Percentiles rank a stretch among this genome's conserved stretches.
phyloP scores from a whole-genome alignment of 2,329 filamentous ascomycete genomes.

The Sarocladium strictum region DNA sequence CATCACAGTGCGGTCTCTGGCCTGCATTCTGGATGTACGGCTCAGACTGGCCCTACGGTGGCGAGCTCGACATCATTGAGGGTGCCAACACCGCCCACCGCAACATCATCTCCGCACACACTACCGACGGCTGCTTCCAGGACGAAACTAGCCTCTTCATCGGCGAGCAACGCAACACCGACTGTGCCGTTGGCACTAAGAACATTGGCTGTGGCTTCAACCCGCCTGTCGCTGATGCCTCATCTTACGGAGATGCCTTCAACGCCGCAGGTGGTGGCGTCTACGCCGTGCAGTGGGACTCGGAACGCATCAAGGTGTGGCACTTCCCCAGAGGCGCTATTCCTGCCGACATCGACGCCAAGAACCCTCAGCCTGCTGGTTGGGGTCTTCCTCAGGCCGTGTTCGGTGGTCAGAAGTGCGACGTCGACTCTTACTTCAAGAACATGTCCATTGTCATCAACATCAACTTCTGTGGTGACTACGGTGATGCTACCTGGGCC shows the following conservation, averaged over 20 bases:
- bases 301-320: slow-evolving; percentile 63
- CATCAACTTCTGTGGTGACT: slow-evolving; percentile 73
- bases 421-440: slow-evolving; percentile 60
- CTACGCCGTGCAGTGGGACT: slow-evolving; percentile 63
- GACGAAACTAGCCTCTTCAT: slow-evolving; percentile 16
- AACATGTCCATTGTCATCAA: slow-evolving; percentile 69
- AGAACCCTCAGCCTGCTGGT: slow-evolving; percentile 51
- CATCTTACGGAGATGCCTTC: slow-evolving; percentile 57
- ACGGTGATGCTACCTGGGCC: slow-evolving; percentile 49
- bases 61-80: slow-evolving; percentile 67
- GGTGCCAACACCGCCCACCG: slow-evolving; percentile 56
- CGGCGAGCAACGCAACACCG: slow-evolving; percentile 21
- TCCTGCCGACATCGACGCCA: slow-evolving; percentile 57
- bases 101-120: slow-evolving; percentile 60
- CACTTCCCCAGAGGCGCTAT: slow-evolving; percentile 64
- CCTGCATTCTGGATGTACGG: slow-evolving; percentile 61
- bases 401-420: slow-evolving; percentile 60
- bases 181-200: slow-evolving; percentile 30
- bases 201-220: slow-evolving; percentile 42
- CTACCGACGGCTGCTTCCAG: slow-evolving; percentile 30
- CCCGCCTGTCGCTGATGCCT: slow-evolving; percentile 32
- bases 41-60: slow-evolving; percentile 52
- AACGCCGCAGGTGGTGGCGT: slow-evolving; percentile 62
- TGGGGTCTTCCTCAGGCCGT: slow-evolving; percentile 67
- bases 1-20: slow-evolving; percentile 65